Evolutionary conservation across 495 filamentous ascomycete genomes (phyloP).

Genomic region (Cercophora newfieldiana): DNA sequence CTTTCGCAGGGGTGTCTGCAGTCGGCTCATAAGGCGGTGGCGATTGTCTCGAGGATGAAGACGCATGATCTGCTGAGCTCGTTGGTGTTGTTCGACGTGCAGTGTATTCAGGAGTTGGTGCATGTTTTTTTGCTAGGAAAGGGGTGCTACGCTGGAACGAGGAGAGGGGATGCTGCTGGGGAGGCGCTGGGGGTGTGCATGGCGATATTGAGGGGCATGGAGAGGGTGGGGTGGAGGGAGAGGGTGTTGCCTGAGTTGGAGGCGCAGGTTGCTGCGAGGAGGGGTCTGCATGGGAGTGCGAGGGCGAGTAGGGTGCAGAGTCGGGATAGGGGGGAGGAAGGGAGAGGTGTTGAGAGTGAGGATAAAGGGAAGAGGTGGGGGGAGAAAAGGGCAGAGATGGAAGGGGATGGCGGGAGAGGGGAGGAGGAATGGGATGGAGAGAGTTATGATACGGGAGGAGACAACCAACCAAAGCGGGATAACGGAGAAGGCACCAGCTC

Average conservation of each 20-base stretch:
- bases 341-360: not conserved
- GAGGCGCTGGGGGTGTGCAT: slow-evolving; percentile 10
- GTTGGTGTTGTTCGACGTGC: slow-evolving; percentile 15
- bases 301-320: not conserved
- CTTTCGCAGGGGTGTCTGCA: slow-evolving; percentile 1
- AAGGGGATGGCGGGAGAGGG: too few species aligned
- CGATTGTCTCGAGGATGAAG: slow-evolving; percentile 1
- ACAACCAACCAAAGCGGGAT: too few species aligned
- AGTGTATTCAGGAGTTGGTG: slow-evolving; percentile 17
- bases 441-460: too few species aligned
- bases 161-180: not conserved
- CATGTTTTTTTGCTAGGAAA: slow-evolving; percentile 13
- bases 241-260: slow-evolving; percentile 14
- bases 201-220: slow-evolving; percentile 10
- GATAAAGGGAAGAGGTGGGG: too few species aligned
- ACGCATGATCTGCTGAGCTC: slow-evolving; percentile 5
- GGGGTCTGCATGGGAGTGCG: too few species aligned
- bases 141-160: not conserved
- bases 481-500: too few species aligned
- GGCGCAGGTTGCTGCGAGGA: slow-evolving; percentile 11
- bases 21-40: slow-evolving; percentile 8
- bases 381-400: too few species aligned
- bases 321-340: not conserved
- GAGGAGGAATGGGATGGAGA: too few species aligned
- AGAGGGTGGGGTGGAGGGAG: slow-evolving; percentile 10